Conservation (phyloP, 768 basidiomycete species). For the Fomitopsis serialis region DNA sequence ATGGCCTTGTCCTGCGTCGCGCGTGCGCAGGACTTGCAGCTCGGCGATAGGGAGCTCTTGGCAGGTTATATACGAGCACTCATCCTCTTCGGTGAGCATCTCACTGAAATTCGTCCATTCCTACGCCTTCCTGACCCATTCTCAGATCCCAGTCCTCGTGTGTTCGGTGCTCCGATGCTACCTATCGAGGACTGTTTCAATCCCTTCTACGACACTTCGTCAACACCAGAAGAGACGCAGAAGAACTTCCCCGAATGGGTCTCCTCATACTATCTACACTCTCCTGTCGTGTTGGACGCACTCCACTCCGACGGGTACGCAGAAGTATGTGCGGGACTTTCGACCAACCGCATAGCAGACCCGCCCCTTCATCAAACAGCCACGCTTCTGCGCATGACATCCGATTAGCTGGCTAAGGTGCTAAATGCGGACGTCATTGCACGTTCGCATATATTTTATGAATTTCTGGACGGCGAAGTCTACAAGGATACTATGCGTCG, state of each 20-base stretch:
- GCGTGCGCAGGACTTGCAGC: conserved; percentile 14
- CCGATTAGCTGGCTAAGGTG: not conserved
- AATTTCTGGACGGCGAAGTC: not conserved
- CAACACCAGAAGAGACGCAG: not conserved
- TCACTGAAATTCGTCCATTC: not conserved
- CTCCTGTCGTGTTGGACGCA: not conserved
- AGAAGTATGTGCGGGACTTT: not conserved
- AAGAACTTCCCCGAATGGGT: conserved; percentile 4
- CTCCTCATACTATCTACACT: not conserved
- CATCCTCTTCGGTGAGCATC: conserved; percentile 23
- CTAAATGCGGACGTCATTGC: no score
- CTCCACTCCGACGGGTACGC: not conserved
- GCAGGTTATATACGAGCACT: conserved; percentile 19
- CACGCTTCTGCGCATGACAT: not conserved
- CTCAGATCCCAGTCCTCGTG: not conserved
- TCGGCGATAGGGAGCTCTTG: conserved; percentile 13
- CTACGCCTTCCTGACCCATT: not conserved
- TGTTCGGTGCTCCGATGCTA: not conserved
- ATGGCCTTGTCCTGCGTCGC: conserved; percentile 12
- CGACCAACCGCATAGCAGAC: not conserved
- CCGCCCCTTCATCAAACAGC: not conserved
- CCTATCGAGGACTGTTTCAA: conserved; percentile 1
- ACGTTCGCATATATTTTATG: no score
- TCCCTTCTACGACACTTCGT: conserved; percentile 2
- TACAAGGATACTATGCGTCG: conserved; percentile 2